phyloP scores from a whole-genome alignment of 257 asterid species.

The Capsicum baccatum region DNA sequence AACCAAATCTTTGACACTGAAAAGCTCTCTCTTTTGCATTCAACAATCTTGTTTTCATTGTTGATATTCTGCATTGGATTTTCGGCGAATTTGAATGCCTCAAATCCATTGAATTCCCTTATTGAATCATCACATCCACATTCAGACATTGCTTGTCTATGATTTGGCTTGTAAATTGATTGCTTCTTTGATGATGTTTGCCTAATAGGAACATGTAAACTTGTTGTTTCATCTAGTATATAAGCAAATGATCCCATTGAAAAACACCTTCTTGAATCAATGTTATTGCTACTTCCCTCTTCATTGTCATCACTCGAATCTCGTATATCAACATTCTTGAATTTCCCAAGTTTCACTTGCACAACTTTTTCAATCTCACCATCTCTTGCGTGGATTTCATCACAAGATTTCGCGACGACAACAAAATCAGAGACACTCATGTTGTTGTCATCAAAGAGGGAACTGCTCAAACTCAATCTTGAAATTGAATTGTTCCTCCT shows the following conservation, averaged over 20 bases:
- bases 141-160: constrained; percentile 74
- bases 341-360: constrained; percentile 83
- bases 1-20: constrained; percentile 80
- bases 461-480: constrained; percentile 49
- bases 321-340: constrained; percentile 59
- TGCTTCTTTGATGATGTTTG: constrained; percentile 61
- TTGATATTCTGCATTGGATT: not conserved
- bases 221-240: constrained; percentile 71
- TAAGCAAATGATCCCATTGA: constrained; percentile 98
- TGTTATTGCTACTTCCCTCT: constrained; percentile 36
- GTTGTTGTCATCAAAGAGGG: constrained; percentile 49
- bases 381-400: constrained; percentile 55
- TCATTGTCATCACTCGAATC: constrained; percentile 41
- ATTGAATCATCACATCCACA: constrained; percentile 83
- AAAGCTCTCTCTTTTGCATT: constrained; percentile 65
- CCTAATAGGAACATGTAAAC: constrained; percentile 78
- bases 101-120: constrained; percentile 70
- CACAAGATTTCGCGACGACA: constrained; percentile 50
- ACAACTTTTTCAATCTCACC: constrained; percentile 65
- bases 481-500: constrained; percentile 28
- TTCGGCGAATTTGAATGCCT: constrained; percentile 43
- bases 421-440: constrained; percentile 36
- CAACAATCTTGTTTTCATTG: constrained; percentile 37
- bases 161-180: constrained; percentile 58
- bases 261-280: constrained; percentile 80